These are phyloP conservation scores for Phialemonium atrogriseum DNA, from an alignment of 2,329 filamentous ascomycete genomes.

Conservation along the genomic window DNA sequence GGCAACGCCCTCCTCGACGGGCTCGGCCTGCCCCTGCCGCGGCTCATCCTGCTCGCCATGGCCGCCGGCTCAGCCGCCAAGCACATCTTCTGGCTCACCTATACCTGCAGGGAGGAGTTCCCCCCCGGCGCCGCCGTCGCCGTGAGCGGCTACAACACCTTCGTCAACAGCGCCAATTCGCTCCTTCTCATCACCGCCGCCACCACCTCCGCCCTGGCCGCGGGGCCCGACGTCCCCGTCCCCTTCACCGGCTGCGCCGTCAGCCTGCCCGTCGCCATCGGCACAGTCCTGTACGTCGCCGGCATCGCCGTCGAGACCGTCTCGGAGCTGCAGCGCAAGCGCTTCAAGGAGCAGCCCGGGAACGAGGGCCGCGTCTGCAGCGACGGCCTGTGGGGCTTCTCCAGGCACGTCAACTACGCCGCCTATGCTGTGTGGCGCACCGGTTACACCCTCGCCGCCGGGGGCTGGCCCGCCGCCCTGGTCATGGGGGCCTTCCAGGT, in stretches of 20 bases:
- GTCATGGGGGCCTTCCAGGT: slow-evolving; percentile 20
- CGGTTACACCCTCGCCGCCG: slow-evolving; percentile 23
- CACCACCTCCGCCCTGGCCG: slow-evolving; percentile 34
- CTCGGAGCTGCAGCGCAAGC: slow-evolving; percentile 46
- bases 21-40: slow-evolving; percentile 39
- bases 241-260: slow-evolving; percentile 17
- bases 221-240: slow-evolving; percentile 11
- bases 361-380: slow-evolving; percentile 30
- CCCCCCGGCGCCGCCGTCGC: slow-evolving; percentile 28
- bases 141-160: slow-evolving; percentile 43
- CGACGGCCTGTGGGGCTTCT: slow-evolving; percentile 27
- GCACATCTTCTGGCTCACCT: slow-evolving; percentile 45
- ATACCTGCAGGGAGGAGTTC: slow-evolving; percentile 42
- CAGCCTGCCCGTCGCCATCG: slow-evolving; percentile 33
- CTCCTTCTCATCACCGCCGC: slow-evolving; percentile 42
- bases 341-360: slow-evolving; percentile 27
- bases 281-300: slow-evolving; percentile 36
- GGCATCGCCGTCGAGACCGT: slow-evolving; percentile 47
- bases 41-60: slow-evolving; percentile 44
- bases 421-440: slow-evolving; percentile 27
- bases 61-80: slow-evolving; percentile 42
- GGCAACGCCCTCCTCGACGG: slow-evolving; percentile 10
- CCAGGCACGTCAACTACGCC: slow-evolving; percentile 32
- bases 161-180: slow-evolving; percentile 45
- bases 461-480: slow-evolving; percentile 25